Conservation (phyloP, 2,329 filamentous ascomycete genomes). For the Arthrobotrys entomopaga region DNA sequence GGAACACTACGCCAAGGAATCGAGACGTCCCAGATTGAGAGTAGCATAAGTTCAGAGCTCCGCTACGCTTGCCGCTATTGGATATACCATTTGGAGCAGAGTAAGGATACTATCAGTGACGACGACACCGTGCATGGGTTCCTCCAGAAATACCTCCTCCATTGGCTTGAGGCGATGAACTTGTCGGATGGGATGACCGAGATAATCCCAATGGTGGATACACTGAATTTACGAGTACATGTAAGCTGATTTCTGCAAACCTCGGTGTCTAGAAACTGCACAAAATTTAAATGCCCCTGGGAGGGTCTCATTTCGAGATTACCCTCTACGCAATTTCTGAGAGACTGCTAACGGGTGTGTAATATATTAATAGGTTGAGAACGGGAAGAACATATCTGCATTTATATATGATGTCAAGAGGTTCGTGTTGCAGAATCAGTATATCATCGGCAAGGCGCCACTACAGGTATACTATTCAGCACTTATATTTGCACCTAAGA, state of each 20-base stretch:
- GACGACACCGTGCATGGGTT: constrained; percentile 59
- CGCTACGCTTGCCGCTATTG: constrained; percentile 62
- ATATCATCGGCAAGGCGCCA: constrained; percentile 15
- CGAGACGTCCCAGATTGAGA: constrained; percentile 53
- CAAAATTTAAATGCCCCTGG: too few relatives aligned
- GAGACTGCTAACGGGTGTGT: too few relatives aligned
- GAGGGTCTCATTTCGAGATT: background rate
- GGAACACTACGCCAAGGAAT: constrained; percentile 49
- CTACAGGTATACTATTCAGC: constrained; percentile 23
- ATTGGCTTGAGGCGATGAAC: constrained; percentile 62
- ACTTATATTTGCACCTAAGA: constrained; percentile 8
- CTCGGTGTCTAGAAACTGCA: background rate
- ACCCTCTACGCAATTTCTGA: too few relatives aligned
- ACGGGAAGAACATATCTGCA: background rate
- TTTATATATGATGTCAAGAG: constrained; percentile 57
- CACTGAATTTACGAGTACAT: background rate
- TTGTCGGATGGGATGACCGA: constrained; percentile 58
- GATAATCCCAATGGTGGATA: constrained; percentile 42
- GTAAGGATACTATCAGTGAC: constrained; percentile 59
- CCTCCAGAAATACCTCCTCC: constrained; percentile 60
- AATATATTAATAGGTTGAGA: background rate
- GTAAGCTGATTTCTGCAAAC: constrained; percentile 10
- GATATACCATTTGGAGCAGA: constrained; percentile 60
- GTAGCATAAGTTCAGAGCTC: constrained; percentile 60
- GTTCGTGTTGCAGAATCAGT: constrained; percentile 34